Evolutionary conservation across 805 yeast species (phyloP).

Genomic region (Saccharomyces paradoxus): DNA sequence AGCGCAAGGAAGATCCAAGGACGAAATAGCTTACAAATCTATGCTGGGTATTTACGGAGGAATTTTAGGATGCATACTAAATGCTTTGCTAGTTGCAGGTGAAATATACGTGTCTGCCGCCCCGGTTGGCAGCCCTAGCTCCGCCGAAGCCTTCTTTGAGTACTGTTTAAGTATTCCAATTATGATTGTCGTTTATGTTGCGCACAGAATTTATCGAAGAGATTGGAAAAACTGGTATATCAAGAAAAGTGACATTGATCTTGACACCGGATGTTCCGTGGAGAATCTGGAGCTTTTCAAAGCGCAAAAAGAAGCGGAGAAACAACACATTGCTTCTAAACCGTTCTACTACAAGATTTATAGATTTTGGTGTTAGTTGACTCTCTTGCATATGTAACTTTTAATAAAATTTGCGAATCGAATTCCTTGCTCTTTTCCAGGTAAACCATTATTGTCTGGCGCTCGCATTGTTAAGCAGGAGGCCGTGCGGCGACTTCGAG

Average conservation of each 20-base stretch:
- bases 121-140: slow-evolving; percentile 42
- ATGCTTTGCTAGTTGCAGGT: slow-evolving; percentile 47
- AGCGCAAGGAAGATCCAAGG: slow-evolving; percentile 1
- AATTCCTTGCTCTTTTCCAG: background rate
- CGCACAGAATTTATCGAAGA: slow-evolving; percentile 38
- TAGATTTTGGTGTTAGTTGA: slow-evolving; percentile 30
- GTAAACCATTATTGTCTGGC: background rate
- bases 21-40: slow-evolving; percentile 29
- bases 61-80: slow-evolving; percentile 42
- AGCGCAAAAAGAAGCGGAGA: slow-evolving; percentile 31
- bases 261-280: slow-evolving; percentile 48
- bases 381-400: background rate
- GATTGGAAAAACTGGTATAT: slow-evolving; percentile 30
- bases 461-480: background rate
- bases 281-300: slow-evolving; percentile 39
- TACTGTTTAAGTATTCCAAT: slow-evolving; percentile 44
- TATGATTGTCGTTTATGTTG: slow-evolving; percentile 37
- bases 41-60: slow-evolving; percentile 57
- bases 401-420: background rate
- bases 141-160: slow-evolving; percentile 40
- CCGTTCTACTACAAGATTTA: slow-evolving; percentile 30
- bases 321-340: slow-evolving; percentile 25
- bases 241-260: slow-evolving; percentile 42
- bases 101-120: slow-evolving; percentile 68
- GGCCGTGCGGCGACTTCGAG: background rate